These are phyloP conservation scores for Exophiala sp. DNA, from an alignment of 2,329 filamentous ascomycete genomes.

Conservation along the genomic window DNA sequence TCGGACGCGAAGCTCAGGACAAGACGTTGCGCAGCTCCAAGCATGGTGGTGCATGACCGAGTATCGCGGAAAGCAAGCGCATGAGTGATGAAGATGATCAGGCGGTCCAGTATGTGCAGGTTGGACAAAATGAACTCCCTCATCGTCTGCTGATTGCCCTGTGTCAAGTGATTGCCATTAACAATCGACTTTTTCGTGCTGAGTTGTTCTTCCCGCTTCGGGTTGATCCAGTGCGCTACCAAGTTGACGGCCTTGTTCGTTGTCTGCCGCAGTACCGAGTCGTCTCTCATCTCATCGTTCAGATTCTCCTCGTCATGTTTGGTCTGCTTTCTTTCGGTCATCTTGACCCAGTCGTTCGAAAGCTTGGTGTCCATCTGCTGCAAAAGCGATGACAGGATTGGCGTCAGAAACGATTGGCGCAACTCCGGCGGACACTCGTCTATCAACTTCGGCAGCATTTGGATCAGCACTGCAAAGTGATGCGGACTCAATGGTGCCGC, in stretches of 20 bases:
- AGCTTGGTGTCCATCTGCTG: slow-evolving; percentile 84
- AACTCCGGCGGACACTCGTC: slow-evolving; percentile 83
- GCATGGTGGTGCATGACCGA: slow-evolving; percentile 78
- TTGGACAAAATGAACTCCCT: slow-evolving; percentile 79
- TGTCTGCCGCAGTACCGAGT: slow-evolving; percentile 88
- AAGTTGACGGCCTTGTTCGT: slow-evolving; percentile 91
- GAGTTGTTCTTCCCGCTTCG: slow-evolving; percentile 58
- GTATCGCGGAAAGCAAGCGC: slow-evolving; percentile 86
- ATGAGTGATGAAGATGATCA: slow-evolving; percentile 88
- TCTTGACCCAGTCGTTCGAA: slow-evolving; percentile 76
- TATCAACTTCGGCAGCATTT: slow-evolving; percentile 81
- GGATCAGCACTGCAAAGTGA: slow-evolving; percentile 89
- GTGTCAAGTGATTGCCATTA: slow-evolving; percentile 26
- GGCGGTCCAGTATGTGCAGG: slow-evolving; percentile 74
- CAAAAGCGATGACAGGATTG: slow-evolving; percentile 77
- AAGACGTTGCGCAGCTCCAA: slow-evolving; percentile 80
- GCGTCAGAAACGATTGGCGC: slow-evolving; percentile 76
- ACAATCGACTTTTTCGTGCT: slow-evolving; percentile 25
- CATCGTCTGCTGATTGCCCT: slow-evolving; percentile 47
- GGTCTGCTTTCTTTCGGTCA: slow-evolving; percentile 56
- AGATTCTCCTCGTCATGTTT: slow-evolving; percentile 69
- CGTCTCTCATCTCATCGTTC: slow-evolving; percentile 95
- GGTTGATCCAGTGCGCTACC: slow-evolving; percentile 83
- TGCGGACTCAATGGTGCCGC: slow-evolving; percentile 82
- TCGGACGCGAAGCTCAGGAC: slow-evolving; percentile 66